These are phyloP conservation scores for Mycena epipterygia DNA, from an alignment of 768 basidiomycete genomes.

Conservation along the genomic window DNA sequence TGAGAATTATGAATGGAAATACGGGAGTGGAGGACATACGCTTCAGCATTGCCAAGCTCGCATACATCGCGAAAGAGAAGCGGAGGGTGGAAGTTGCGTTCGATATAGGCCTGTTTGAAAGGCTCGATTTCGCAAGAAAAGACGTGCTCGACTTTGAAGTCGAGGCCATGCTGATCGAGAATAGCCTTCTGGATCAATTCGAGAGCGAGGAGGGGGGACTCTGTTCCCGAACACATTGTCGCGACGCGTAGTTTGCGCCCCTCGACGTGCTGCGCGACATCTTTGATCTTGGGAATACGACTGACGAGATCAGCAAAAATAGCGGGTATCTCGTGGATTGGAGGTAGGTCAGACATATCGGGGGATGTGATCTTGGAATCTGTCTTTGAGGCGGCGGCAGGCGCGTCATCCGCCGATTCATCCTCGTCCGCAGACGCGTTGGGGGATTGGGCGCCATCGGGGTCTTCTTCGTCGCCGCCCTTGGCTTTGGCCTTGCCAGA, in stretches of 20 bases:
- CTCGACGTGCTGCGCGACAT: constrained; percentile 72
- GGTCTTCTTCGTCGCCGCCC: constrained; percentile 45
- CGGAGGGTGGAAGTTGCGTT: constrained; percentile 94
- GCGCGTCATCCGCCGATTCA: constrained; percentile 47
- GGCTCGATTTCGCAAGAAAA: constrained; percentile 98
- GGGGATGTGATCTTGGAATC: constrained; percentile 57
- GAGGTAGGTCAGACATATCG: constrained; percentile 79
- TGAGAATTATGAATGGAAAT: constrained; percentile 24
- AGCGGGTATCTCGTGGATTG: constrained; percentile 76
- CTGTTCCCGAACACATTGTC: constrained; percentile 98
- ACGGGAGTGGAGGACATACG: constrained; percentile 55
- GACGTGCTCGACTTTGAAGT: constrained; percentile 87
- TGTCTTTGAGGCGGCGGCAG: constrained; percentile 44
- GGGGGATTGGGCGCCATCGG: constrained; percentile 24
- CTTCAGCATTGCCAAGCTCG: constrained; percentile 83
- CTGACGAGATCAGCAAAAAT: constrained; percentile 85
- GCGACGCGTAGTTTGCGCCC: constrained; percentile 93
- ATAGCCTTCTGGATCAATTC: constrained; percentile 86
- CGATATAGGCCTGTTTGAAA: constrained; percentile 98
- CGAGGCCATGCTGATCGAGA: constrained; percentile 71
- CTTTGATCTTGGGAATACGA: constrained; percentile 74
- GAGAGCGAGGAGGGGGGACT: constrained; percentile 92
- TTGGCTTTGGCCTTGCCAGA: constrained; percentile 47
- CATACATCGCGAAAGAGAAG: constrained; percentile 95
- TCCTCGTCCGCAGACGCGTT: constrained; percentile 49